These are phyloP conservation scores for Poteriospumella lacustris DNA, from an alignment of 108 stramenopile species.

Conservation along the genomic window DNA sequence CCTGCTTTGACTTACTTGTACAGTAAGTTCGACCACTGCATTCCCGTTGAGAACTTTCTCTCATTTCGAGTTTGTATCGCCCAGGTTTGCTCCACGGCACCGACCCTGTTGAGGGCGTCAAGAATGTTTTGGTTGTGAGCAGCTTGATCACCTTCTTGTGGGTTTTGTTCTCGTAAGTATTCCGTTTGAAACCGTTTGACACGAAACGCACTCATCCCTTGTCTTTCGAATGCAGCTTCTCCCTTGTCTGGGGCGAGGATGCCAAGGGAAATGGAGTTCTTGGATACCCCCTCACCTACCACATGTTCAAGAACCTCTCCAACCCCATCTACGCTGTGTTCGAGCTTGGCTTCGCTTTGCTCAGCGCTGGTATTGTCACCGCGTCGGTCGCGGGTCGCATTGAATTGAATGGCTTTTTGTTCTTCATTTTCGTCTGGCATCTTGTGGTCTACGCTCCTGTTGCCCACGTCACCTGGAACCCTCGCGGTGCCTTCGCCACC, in stretches of 20 bases:
- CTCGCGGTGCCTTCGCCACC: slow-evolving; percentile 48
- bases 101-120: not conserved
- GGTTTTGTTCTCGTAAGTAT: not conserved
- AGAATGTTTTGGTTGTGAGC: not conserved
- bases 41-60: not conserved
- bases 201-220: not conserved
- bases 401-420: not conserved
- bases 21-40: not conserved
- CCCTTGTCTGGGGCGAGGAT: not conserved
- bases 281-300: not conserved
- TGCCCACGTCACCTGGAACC: slow-evolving; percentile 15
- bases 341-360: not conserved
- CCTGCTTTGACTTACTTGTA: not conserved
- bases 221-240: not conserved
- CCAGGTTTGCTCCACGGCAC: not conserved
- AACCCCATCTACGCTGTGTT: not conserved
- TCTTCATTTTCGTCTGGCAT: slow-evolving; percentile 4
- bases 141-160: not conserved
- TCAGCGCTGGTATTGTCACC: not conserved
- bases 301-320: not conserved
- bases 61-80: no score
- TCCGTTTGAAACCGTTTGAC: not conserved
- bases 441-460: not conserved
- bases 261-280: not conserved
- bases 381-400: not conserved